Percentiles rank a stretch among this genome's conserved stretches.
phyloP scores from a whole-genome alignment of 495 filamentous ascomycete species.

The Astrocystis sublimbata region DNA sequence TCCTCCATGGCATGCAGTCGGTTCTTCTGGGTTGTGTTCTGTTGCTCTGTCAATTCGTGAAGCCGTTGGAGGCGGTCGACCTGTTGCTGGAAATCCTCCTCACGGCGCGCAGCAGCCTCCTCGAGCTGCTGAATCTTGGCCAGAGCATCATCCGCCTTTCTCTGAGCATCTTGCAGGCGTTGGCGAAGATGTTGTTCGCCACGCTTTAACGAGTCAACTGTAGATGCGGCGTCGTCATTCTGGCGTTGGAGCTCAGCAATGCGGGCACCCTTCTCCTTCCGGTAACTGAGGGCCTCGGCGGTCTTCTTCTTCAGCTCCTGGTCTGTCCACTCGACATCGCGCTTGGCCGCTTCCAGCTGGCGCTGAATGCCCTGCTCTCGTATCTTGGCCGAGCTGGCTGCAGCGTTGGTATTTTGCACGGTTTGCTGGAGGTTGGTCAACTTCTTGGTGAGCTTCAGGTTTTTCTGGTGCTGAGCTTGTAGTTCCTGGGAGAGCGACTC shows the following conservation, averaged over 20 bases:
- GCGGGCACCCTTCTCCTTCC: constrained; percentile 89
- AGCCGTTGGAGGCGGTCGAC: constrained; percentile 77
- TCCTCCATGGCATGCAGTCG: constrained; percentile 80
- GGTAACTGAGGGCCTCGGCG: constrained; percentile 81
- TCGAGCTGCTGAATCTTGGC: constrained; percentile 78
- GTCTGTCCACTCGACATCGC: constrained; percentile 90
- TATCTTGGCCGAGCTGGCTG: constrained; percentile 75
- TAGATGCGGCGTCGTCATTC: constrained; percentile 78
- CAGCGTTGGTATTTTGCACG: constrained; percentile 75
- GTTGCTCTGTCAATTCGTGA: constrained; percentile 80
- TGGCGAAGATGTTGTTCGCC: constrained; percentile 78
- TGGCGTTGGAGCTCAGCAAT: constrained; percentile 84
- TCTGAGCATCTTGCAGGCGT: constrained; percentile 77
- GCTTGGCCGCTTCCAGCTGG: constrained; percentile 81
- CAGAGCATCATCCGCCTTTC: constrained; percentile 82
- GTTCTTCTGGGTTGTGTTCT: constrained; percentile 75
- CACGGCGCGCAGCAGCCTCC: constrained; percentile 72
- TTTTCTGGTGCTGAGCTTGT: constrained; percentile 82
- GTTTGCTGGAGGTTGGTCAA: constrained; percentile 76
- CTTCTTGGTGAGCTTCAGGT: constrained; percentile 76
- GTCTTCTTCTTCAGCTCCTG: constrained; percentile 85
- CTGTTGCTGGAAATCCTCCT: constrained; percentile 81
- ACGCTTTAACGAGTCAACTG: constrained; percentile 71
- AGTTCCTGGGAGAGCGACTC: constrained; percentile 85
- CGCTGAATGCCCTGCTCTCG: constrained; percentile 85